Evolutionary conservation across 2,329 filamentous ascomycete species (phyloP).

Genomic region (Magnaporthales sp.): DNA sequence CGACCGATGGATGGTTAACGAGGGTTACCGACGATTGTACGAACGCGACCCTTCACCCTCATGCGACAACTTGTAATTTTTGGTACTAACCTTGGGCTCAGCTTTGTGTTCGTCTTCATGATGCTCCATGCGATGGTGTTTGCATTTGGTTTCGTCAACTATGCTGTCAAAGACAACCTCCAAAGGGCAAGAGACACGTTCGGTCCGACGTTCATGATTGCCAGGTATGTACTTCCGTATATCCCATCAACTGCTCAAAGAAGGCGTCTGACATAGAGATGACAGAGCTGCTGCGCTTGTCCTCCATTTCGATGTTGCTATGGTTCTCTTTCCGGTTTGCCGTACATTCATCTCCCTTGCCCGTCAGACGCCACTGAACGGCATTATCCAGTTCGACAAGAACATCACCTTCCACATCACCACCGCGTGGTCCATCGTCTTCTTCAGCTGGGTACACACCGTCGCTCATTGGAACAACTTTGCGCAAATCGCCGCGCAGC

Average conservation of each 20-base stretch:
- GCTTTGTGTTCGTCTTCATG: constrained; percentile 70
- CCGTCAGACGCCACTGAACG: constrained; percentile 73
- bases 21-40: constrained; percentile 72
- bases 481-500: constrained; percentile 64
- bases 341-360: constrained; percentile 75
- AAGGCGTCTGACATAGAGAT: background rate
- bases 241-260: background rate
- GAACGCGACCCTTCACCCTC: constrained; percentile 21
- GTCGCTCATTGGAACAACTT: constrained; percentile 86
- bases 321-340: constrained; percentile 76
- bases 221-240: constrained; percentile 23
- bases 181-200: constrained; percentile 58
- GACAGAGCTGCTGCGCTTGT: constrained; percentile 60
- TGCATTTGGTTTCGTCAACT: constrained; percentile 72
- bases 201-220: constrained; percentile 68
- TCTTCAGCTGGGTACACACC: constrained; percentile 81
- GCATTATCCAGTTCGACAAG: constrained; percentile 83
- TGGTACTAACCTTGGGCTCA: constrained; percentile 23
- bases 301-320: constrained; percentile 72
- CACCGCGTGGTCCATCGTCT: constrained; percentile 80
- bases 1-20: constrained; percentile 84
- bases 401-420: constrained; percentile 84
- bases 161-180: constrained; percentile 68
- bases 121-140: constrained; percentile 69
- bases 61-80: background rate